Evolutionary conservation across 78 protist genomes (phyloP), one percentile per base, ranked within the genome.

Genomic region (Isochrysis galbana): DNA sequence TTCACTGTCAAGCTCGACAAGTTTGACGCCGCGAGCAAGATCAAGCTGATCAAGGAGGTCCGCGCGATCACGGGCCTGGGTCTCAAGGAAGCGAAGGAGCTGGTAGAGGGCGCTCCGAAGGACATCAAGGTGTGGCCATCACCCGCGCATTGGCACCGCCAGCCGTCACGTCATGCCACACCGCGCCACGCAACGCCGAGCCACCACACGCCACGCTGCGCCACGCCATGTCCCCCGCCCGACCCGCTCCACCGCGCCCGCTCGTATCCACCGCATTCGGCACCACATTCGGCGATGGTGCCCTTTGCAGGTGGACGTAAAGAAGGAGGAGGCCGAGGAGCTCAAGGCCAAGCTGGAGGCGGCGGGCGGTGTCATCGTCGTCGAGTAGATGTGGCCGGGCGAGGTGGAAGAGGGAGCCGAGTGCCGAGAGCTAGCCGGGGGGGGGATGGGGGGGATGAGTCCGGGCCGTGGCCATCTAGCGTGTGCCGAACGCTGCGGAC

Each of bases 41-140:
- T 87, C 80, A 87, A 87, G 91, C 51, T 87, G 21, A 87, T 87
- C 51, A 87, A 87, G 48, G 91, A 87, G 80, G 74, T 87, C 51
- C 91, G 91, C 80, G 70, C 91, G 32, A 0, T 55, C 55, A 87
- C 91, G 5, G 48, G 70, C 48, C 51, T 87, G 91, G 74, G 74
- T 34, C 78, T 87, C 5, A 55, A 55, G 78, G 91, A 87, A 78
- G 91, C 91, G 25, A 87, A 87, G 55, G 91, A 47, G 38, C 19
- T 39, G 39, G 70, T 87, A 47, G 91, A 87, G 74, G 22, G 22
- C 32, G 45, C 54, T 32, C 91, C 91, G 0, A 7, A 2, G 38
- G 38, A n/a, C 32, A 5, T 87, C 36, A 84, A 84, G 61, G 61
- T 51, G 61, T 7, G 29, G 61, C 61, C 61, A 14, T 14, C 61